Percentiles rank a stretch among this genome's conserved stretches.
Conservation (phyloP, 1,139 yeast species). For the Candida buenavistaensis region DNA sequence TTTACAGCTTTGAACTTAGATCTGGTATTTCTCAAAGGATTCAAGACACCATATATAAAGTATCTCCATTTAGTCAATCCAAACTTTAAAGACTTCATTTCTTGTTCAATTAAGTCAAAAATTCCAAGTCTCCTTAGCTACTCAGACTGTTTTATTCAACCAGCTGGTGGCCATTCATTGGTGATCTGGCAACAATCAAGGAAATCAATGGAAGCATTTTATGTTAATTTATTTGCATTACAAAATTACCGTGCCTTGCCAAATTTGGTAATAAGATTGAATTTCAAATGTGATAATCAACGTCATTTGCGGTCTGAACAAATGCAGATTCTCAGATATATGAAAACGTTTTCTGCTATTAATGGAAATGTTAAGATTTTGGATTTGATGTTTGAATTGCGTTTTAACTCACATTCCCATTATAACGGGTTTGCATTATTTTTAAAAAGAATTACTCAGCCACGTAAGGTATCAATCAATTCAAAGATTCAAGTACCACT, state of each 20-base stretch:
- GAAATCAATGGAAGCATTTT: conserved; percentile 10
- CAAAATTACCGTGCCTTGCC: conserved; percentile 11
- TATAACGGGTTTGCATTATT: conserved; percentile 12
- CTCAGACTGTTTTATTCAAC: conserved; percentile 15
- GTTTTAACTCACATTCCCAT: conserved; percentile 8
- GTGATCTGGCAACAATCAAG: conserved; percentile 16
- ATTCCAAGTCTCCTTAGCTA: conserved; percentile 5
- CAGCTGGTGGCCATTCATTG: conserved; percentile 14
- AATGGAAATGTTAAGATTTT: conserved; percentile 7
- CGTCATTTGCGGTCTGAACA: conserved; percentile 11
- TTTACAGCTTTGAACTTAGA: conserved; percentile 6
- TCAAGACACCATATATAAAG: conserved; percentile 9
- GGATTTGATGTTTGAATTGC: conserved; percentile 9
- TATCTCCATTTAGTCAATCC: conserved; percentile 16
- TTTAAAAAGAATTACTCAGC: conserved; percentile 5
- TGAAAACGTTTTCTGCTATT: conserved; percentile 12
- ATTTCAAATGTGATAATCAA: conserved; percentile 10
- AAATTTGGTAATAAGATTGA: conserved; percentile 12
- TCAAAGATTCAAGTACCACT: conserved; percentile 6
- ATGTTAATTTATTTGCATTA: conserved; percentile 16
- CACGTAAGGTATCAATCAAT: conserved; percentile 7
- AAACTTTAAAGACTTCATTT: conserved; percentile 17
- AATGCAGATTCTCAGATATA: conserved; percentile 6
- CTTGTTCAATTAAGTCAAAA: conserved; percentile 8
- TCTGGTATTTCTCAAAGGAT: conserved; percentile 7